These are phyloP conservation scores for Dendrocalamus sinicus DNA, from an alignment of 176 grass and related monocot genomes.

Conservation along the genomic window DNA sequence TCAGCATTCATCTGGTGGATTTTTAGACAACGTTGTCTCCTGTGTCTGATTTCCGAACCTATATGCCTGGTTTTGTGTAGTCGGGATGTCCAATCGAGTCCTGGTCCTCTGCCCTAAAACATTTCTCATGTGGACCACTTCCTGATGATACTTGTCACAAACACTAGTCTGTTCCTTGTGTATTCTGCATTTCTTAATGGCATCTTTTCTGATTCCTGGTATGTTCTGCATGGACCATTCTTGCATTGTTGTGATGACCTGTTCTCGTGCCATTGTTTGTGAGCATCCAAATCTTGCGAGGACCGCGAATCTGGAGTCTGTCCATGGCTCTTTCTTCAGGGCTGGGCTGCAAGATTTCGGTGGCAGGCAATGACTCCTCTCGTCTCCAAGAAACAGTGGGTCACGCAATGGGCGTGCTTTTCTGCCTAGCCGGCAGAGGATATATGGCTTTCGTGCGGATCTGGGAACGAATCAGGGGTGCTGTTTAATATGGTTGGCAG, in stretches of 20 bases:
- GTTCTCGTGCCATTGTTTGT: slow-evolving; percentile 9
- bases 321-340: background rate
- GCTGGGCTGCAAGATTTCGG: background rate
- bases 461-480: background rate
- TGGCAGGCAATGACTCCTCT: background rate
- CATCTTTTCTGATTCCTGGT: slow-evolving; percentile 34
- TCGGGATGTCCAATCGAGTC: background rate
- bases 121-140: slow-evolving; percentile 31
- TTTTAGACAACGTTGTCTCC: slow-evolving; percentile 25
- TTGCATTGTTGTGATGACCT: background rate
- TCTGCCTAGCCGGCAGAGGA: background rate
- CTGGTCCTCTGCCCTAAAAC: slow-evolving; percentile 14
- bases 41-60: background rate
- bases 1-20: background rate
- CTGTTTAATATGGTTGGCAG: slow-evolving; percentile 7
- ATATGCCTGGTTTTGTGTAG: slow-evolving; percentile 27
- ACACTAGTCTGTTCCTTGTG: slow-evolving; percentile 18
- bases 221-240: slow-evolving; percentile 27
- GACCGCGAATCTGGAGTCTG: background rate
- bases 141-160: slow-evolving; percentile 9
- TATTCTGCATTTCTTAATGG: slow-evolving; percentile 39
- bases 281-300: background rate
- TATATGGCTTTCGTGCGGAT: background rate
- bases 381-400: background rate
- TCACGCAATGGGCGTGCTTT: background rate